Conservation (phyloP, 257 asterid genomes). For the Mitragyna speciosa region DNA sequence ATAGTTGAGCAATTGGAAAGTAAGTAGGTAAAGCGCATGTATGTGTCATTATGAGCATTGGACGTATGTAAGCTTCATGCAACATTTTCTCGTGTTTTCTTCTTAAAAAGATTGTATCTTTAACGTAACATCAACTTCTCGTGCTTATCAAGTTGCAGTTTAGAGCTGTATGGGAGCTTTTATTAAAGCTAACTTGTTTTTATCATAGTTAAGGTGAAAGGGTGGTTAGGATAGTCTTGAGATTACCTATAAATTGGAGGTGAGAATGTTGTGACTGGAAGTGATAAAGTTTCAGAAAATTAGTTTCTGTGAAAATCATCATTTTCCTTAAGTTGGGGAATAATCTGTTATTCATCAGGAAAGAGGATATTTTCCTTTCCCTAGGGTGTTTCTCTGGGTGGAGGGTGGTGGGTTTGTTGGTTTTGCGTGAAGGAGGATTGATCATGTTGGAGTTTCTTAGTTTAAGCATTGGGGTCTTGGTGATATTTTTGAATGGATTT, state of each 20-base stretch:
- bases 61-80: neutral
- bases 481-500: no score
- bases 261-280: neutral
- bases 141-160: neutral
- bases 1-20: neutral
- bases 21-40: conserved; percentile 1
- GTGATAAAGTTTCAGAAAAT: neutral
- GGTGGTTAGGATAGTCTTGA: neutral
- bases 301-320: neutral
- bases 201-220: neutral
- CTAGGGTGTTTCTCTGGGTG: neutral
- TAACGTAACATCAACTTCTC: neutral
- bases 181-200: neutral
- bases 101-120: no score
- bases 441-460: neutral
- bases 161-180: neutral
- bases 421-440: neutral
- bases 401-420: neutral
- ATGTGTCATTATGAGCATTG: neutral
- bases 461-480: neutral
- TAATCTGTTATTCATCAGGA: neutral
- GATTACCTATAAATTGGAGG: neutral
- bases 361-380: neutral
- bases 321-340: neutral
- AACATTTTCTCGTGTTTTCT: neutral